Conservation (phyloP, 106 monocot species). For the Posidonia australis region DNA sequence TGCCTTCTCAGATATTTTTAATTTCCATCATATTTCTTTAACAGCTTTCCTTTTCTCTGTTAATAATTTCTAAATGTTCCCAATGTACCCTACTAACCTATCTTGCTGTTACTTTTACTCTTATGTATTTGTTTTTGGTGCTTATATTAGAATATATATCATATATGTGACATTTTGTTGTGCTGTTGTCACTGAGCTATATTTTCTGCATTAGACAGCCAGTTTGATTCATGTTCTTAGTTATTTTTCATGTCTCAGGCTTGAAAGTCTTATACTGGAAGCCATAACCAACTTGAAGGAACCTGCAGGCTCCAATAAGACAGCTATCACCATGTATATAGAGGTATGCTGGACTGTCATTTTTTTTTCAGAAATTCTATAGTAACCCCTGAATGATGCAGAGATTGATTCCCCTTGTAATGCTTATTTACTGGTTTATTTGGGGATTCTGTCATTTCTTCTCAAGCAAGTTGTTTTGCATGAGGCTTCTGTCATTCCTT, state of each 20-base stretch:
- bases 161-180: neutral
- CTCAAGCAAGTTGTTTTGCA: too few species aligned
- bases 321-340: conserved; percentile 51
- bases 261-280: conserved; percentile 51
- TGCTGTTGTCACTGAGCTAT: neutral
- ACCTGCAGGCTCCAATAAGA: conserved; percentile 48
- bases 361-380: too few species aligned
- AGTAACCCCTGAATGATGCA: too few species aligned
- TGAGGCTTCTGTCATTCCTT: too few species aligned
- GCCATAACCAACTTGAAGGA: conserved; percentile 59
- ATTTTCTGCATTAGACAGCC: neutral
- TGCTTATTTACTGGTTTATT: too few species aligned
- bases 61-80: too few species aligned
- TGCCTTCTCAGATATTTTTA: neutral
- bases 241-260: conserved; percentile 16
- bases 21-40: neutral
- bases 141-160: too few species aligned
- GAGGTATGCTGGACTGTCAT: conserved; percentile 30
- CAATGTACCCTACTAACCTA: too few species aligned
- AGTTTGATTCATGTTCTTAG: neutral
- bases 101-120: too few species aligned
- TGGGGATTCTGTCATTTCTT: too few species aligned
- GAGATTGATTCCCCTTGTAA: too few species aligned
- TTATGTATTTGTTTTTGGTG: neutral
- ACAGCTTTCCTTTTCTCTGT: too few species aligned